Evolutionary conservation across 2,329 filamentous ascomycete genomes (phyloP).

Genomic region (Pseudovirgaria hyperparasitica): DNA sequence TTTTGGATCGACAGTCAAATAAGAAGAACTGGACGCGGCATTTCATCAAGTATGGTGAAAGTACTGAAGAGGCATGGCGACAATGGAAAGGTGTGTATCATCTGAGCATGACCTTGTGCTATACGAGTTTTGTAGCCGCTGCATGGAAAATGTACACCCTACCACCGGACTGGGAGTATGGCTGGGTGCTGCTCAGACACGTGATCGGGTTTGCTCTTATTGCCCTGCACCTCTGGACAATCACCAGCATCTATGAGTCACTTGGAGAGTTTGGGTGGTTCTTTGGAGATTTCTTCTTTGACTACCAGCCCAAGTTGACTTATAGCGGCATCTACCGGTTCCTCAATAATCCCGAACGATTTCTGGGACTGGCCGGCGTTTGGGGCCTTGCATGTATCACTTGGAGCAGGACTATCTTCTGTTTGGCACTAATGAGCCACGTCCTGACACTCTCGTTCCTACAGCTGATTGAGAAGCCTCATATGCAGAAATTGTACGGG

Average conservation of each 20-base stretch:
- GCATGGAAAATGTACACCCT: conserved; percentile 93
- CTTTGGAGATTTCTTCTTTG: conserved; percentile 97
- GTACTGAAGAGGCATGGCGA: conserved; percentile 79
- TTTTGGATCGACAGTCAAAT: conserved; percentile 75
- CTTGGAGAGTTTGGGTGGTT: conserved; percentile 98
- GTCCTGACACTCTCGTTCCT: conserved; percentile 78
- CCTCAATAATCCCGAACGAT: conserved; percentile 90
- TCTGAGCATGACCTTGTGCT: conserved; percentile 80
- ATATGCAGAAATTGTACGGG: conserved; percentile 97
- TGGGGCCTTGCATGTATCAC: conserved; percentile 94
- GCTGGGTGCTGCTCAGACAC: conserved; percentile 75
- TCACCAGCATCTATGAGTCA: conserved; percentile 84
- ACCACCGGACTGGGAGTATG: conserved; percentile 78
- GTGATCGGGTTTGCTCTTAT: conserved; percentile 72
- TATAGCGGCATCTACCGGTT: conserved; percentile 98
- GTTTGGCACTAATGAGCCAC: conserved; percentile 75
- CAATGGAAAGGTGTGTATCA: conserved; percentile 98
- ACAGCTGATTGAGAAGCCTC: conserved; percentile 84
- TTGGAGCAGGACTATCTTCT: conserved; percentile 74
- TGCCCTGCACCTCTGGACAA: conserved; percentile 83
- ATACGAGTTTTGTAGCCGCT: conserved; percentile 76
- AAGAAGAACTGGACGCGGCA: conserved; percentile 93
- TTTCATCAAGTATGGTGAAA: conserved; percentile 94
- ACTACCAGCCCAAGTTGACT: conserved; percentile 74
- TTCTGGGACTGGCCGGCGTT: conserved; percentile 85